phyloP scores from a whole-genome alignment of 2,329 filamentous ascomycete species.

The Penicillium sp. region DNA sequence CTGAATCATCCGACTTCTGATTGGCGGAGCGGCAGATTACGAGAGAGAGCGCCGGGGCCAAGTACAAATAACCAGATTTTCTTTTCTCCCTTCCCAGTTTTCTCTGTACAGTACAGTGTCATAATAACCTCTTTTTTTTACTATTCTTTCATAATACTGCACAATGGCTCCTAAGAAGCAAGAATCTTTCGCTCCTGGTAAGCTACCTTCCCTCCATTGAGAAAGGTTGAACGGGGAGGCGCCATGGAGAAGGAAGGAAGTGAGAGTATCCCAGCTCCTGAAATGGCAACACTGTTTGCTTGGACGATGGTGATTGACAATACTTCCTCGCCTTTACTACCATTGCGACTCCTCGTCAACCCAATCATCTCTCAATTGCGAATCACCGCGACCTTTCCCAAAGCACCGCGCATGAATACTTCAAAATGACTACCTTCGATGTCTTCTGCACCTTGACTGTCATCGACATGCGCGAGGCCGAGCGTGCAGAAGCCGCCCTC shows the following conservation, averaged over 20 bases:
- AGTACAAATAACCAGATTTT: slow-evolving; percentile 34
- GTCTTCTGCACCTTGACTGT: slow-evolving; percentile 18
- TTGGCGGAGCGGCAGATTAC: slow-evolving; percentile 29
- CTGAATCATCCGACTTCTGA: slow-evolving; percentile 31
- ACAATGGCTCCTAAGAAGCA: slow-evolving; percentile 20
- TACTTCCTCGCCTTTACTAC: neutral
- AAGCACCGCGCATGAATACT: neutral
- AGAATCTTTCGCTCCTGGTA: slow-evolving; percentile 23
- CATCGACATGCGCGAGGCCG: slow-evolving; percentile 21
- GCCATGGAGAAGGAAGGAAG: neutral
- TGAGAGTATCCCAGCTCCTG: neutral
- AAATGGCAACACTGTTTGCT: neutral
- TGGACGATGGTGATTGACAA: neutral
- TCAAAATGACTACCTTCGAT: slow-evolving; percentile 23
- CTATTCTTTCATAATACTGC: slow-evolving; percentile 11
- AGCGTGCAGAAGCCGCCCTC: slow-evolving; percentile 11
- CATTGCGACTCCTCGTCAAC: neutral
- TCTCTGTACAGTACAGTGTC: slow-evolving; percentile 18
- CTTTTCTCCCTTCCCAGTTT: slow-evolving; percentile 17
- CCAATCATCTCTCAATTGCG: slow-evolving; percentile 3
- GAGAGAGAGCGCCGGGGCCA: slow-evolving; percentile 29
- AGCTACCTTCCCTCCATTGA: slow-evolving; percentile 5
- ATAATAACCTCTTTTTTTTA: slow-evolving; percentile 11
- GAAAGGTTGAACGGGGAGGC: neutral
- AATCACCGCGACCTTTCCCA: neutral